Conservation (phyloP, 352 stramenopile species). For the Phytophthora pini region DNA sequence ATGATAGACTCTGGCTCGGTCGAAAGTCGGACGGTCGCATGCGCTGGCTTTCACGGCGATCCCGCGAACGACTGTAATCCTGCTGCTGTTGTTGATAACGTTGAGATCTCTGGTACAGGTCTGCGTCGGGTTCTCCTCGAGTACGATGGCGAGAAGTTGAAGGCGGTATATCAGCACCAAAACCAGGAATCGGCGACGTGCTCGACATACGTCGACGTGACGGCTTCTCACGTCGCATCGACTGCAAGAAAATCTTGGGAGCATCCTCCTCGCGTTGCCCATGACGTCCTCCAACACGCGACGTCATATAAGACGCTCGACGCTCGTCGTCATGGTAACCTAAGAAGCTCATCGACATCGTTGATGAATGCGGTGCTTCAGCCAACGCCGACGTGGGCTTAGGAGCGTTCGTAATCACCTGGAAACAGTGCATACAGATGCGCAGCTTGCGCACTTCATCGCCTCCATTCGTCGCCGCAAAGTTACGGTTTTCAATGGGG, state of each 20-base stretch:
- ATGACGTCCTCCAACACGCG: constrained; percentile 29
- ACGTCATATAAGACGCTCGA: constrained; percentile 65
- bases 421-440: constrained; percentile 89
- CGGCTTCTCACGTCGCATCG: constrained; percentile 56
- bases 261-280: constrained; percentile 28
- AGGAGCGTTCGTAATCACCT: constrained; percentile 72
- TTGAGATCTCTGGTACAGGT: constrained; percentile 37
- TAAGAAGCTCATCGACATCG: constrained; percentile 63
- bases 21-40: constrained; percentile 49
- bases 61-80: constrained; percentile 24
- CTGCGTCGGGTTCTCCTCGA: constrained; percentile 22
- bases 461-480: constrained; percentile 41
- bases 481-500: constrained; percentile 63
- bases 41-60: constrained; percentile 33
- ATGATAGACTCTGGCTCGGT: constrained; percentile 42
- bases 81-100: constrained; percentile 38
- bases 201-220: constrained; percentile 36
- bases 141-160: constrained; percentile 28
- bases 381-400: constrained; percentile 57
- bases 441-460: constrained; percentile 76
- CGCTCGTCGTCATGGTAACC: constrained; percentile 73
- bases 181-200: constrained; percentile 36
- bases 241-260: constrained; percentile 79
- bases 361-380: constrained; percentile 61
- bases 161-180: constrained; percentile 19